Conservation (phyloP, 768 basidiomycete species). For the Gelatoporia subvermispora region DNA sequence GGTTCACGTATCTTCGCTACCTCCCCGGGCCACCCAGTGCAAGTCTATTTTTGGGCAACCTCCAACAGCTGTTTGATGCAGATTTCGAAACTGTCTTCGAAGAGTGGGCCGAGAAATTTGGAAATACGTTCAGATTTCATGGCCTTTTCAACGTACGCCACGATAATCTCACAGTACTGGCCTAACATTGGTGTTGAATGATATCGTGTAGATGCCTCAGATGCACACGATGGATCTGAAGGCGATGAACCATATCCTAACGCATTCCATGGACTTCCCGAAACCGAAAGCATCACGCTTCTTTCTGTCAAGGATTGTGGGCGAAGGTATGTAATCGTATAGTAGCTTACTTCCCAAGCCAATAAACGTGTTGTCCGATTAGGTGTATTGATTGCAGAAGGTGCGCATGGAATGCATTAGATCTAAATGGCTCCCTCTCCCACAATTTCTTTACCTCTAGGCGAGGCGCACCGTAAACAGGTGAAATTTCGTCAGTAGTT, state of each 20-base stretch:
- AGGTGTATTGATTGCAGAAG: conserved; percentile 48
- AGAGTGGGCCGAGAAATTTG: conserved; percentile 9
- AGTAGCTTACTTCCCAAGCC: background rate
- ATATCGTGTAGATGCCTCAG: background rate
- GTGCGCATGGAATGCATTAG: conserved; percentile 6
- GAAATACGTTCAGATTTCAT: conserved; percentile 7
- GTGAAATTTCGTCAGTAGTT: too few species aligned
- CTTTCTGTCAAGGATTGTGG: conserved; percentile 37
- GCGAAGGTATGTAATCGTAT: conserved; percentile 24
- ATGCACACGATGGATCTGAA: conserved; percentile 42
- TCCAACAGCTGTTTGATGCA: conserved; percentile 38
- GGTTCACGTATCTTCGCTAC: conserved; percentile 29
- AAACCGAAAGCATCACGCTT: conserved; percentile 42
- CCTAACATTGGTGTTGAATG: background rate
- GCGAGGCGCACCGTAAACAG: too few species aligned
- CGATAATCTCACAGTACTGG: background rate
- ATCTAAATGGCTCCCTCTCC: too few species aligned
- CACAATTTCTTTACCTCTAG: too few species aligned
- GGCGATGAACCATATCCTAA: conserved; percentile 62
- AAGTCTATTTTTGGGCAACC: conserved; percentile 45
- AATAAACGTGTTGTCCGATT: background rate
- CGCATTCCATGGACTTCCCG: conserved; percentile 50
- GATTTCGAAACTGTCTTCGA: conserved; percentile 26
- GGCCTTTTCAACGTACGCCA: conserved; percentile 5
- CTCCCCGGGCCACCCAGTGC: conserved; percentile 47